Conservation (phyloP, 352 stramenopile genomes). For the Globisporangium rhizosaccharum region DNA sequence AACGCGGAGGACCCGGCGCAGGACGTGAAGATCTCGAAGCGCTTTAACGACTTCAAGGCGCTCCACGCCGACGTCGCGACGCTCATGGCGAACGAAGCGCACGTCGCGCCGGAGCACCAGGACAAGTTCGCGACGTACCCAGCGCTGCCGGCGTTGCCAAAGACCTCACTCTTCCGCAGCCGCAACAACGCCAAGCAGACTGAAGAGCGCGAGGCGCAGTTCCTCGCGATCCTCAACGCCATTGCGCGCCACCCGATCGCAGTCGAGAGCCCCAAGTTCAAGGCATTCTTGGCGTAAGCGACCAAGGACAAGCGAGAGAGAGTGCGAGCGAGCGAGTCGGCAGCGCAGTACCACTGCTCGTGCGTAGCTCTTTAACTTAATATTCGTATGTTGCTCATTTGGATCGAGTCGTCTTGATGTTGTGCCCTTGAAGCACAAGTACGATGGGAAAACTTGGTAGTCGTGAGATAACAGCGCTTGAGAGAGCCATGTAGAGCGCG, state of each 20-base stretch:
- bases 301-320: neutral
- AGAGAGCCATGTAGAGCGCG: too few relatives aligned
- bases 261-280: constrained; percentile 35
- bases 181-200: constrained; percentile 45
- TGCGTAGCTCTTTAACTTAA: too few relatives aligned
- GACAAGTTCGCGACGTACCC: constrained; percentile 61
- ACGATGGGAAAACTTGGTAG: too few relatives aligned
- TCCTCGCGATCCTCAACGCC: constrained; percentile 62
- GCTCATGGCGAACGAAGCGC: constrained; percentile 52
- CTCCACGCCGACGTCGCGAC: constrained; percentile 44
- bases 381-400: too few relatives aligned
- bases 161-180: constrained; percentile 33
- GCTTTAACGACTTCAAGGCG: constrained; percentile 74
- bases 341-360: too few relatives aligned
- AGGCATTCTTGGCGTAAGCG: constrained; percentile 39
- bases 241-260: constrained; percentile 49
- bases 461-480: too few relatives aligned
- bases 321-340: neutral
- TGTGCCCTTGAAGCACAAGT: too few relatives aligned
- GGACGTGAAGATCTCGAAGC: constrained; percentile 51
- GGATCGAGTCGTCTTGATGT: too few relatives aligned
- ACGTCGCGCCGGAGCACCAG: constrained; percentile 33
- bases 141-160: constrained; percentile 48
- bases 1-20: constrained; percentile 35
- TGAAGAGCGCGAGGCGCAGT: constrained; percentile 52